Conservation (phyloP, 208 protist genomes). For the Borovskyia barvae region DNA sequence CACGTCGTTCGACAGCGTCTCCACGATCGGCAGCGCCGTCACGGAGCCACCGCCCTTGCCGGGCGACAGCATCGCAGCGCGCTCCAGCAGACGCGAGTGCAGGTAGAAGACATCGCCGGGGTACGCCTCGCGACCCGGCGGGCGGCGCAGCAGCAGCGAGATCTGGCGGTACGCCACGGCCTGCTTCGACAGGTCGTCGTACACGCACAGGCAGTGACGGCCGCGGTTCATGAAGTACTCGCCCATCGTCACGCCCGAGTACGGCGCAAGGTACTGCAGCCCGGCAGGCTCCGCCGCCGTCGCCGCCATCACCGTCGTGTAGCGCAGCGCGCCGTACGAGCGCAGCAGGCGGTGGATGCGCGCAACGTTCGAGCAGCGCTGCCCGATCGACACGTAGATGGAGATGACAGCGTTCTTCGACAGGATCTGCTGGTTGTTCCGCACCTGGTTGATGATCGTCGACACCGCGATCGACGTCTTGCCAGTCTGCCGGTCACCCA, state of each 20-base stretch:
- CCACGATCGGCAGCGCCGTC: constrained; percentile 91
- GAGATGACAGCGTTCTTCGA: constrained; percentile 90
- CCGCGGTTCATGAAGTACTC: constrained; percentile 93
- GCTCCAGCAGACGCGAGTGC: constrained; percentile 92
- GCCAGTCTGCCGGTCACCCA: constrained; percentile 93
- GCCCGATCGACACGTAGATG: constrained; percentile 93
- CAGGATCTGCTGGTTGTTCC: constrained; percentile 86
- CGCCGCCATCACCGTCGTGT: constrained; percentile 91
- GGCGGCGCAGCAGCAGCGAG: constrained; percentile 91
- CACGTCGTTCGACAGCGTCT: constrained; percentile 94
- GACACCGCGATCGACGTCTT: constrained; percentile 94
- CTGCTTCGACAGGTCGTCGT: constrained; percentile 95
- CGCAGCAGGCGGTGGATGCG: constrained; percentile 82
- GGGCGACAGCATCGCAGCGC: constrained; percentile 89
- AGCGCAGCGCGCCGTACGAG: constrained; percentile 85
- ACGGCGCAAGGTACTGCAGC: constrained; percentile 92
- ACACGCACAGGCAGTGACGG: constrained; percentile 92
- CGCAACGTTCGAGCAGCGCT: constrained; percentile 93
- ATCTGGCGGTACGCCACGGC: constrained; percentile 95
- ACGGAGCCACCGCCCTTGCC: constrained; percentile 84
- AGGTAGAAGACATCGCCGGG: constrained; percentile 96
- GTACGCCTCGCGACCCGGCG: constrained; percentile 92
- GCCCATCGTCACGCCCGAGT: constrained; percentile 89
- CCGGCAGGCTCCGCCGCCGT: constrained; percentile 90
- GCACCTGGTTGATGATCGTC: constrained; percentile 93